Conservation (phyloP, 176 grass and related monocot species). For the Musa acuminata region DNA sequence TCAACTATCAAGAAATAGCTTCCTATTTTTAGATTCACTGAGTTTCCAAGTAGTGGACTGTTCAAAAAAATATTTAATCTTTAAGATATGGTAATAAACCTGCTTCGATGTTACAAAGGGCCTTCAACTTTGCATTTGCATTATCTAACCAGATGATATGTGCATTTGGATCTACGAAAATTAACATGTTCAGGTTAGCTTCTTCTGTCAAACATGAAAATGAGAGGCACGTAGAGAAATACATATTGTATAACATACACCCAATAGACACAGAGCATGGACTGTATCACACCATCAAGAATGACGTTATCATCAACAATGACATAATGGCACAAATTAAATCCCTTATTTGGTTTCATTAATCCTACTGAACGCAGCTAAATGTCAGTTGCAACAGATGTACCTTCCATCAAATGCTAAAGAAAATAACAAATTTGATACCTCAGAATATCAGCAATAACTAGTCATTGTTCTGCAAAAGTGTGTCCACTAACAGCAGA, state of each 20-base stretch:
- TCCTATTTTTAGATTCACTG: background rate
- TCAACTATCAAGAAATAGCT: background rate
- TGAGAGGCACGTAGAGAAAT: background rate
- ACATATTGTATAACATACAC: background rate
- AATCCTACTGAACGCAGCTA: too few species aligned
- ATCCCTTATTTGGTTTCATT: background rate
- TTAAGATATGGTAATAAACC: constrained; percentile 22
- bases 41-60: background rate
- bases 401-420: too few species aligned
- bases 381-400: too few species aligned
- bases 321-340: background rate
- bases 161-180: constrained; percentile 72
- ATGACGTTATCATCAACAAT: background rate
- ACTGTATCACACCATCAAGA: background rate
- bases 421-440: background rate
- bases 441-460: background rate
- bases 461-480: background rate
- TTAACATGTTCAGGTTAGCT: background rate
- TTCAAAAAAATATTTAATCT: background rate
- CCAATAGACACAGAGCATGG: background rate
- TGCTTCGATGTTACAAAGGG: constrained; percentile 59
- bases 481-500: too few species aligned
- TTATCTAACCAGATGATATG: constrained; percentile 75
- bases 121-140: constrained; percentile 51
- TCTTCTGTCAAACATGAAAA: background rate